Percentiles rank a stretch among this genome's conserved stretches.
These are phyloP conservation scores for Madurella fahalii DNA, from an alignment of 2,329 filamentous ascomycete genomes.

Conservation along the genomic window DNA sequence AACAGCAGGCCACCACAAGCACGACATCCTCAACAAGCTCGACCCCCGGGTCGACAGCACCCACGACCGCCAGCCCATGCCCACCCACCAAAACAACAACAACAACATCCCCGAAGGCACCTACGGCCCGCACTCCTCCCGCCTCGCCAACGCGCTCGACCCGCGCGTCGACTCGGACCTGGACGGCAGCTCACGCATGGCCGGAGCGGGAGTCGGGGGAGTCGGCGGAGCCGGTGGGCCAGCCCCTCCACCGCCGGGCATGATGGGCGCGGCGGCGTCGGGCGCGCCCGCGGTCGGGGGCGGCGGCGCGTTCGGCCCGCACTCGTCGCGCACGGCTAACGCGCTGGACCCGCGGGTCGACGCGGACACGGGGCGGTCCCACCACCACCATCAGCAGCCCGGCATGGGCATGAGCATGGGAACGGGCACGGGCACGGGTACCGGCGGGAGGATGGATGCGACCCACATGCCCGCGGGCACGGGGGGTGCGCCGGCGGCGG, in stretches of 20 bases:
- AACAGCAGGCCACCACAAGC: conserved; percentile 24
- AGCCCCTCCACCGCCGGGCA: background rate
- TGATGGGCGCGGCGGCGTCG: background rate
- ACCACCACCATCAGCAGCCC: background rate
- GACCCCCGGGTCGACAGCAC: conserved; percentile 25
- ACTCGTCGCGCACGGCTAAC: conserved; percentile 19
- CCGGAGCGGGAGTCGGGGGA: background rate
- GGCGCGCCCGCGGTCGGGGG: background rate
- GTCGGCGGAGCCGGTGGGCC: background rate
- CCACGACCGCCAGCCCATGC: conserved; percentile 17
- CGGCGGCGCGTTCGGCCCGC: conserved; percentile 22
- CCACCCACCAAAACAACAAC: background rate
- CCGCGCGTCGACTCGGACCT: conserved; percentile 21
- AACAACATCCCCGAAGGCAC: conserved; percentile 16
- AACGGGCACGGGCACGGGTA: background rate
- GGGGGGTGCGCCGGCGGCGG: background rate
- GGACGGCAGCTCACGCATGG: background rate
- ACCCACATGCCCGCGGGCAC: background rate
- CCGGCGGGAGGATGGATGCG: background rate
- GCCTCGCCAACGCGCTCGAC: conserved; percentile 21
- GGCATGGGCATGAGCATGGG: background rate
- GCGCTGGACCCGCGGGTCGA: conserved; percentile 23
- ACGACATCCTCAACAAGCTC: conserved; percentile 28
- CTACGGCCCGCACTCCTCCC: conserved; percentile 19
- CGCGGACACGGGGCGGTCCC: conserved; percentile 8